phyloP scores from a whole-genome alignment of 2,329 filamentous ascomycete species.

The Mollisia scopiformis region DNA sequence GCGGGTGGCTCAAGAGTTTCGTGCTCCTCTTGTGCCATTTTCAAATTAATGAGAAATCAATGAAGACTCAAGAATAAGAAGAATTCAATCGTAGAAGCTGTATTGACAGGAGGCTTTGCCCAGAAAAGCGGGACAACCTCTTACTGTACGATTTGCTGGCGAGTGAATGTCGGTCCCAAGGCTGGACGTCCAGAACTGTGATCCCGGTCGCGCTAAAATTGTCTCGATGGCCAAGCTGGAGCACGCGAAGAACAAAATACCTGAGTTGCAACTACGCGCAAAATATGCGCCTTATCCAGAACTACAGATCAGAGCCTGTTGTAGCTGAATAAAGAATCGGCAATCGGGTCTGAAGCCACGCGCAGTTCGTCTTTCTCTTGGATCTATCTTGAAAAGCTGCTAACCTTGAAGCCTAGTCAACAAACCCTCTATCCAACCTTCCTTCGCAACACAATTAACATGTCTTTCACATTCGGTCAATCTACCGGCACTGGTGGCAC shows the following conservation, averaged over 20 bases:
- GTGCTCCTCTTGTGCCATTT: slow-evolving; percentile 37
- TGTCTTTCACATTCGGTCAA: slow-evolving; percentile 41
- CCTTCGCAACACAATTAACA: not conserved
- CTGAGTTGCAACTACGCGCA: slow-evolving; percentile 20
- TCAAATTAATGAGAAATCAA: not conserved
- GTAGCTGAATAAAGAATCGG: slow-evolving; percentile 16
- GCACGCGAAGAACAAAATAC: slow-evolving; percentile 15
- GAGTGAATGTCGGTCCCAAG: not conserved
- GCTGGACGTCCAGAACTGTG: not conserved
- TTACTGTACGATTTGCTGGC: slow-evolving; percentile 1
- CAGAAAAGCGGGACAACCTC: not conserved
- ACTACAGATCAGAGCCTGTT: slow-evolving; percentile 8
- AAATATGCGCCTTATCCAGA: slow-evolving; percentile 22
- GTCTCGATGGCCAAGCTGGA: slow-evolving; percentile 7
- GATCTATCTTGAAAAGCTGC: not conserved
- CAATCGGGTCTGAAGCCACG: not conserved
- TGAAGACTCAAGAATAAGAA: not conserved
- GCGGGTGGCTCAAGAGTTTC: slow-evolving; percentile 45
- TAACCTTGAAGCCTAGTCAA: not conserved
- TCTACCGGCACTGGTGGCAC: slow-evolving; percentile 18
- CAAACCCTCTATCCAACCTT: not conserved
- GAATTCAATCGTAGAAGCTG: not conserved
- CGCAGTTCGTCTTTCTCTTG: not conserved
- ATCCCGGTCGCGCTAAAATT: slow-evolving; percentile 17
- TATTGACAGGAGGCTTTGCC: slow-evolving; percentile 1